phyloP scores from a whole-genome alignment of 306 rosid genomes.

The Senna tora region DNA sequence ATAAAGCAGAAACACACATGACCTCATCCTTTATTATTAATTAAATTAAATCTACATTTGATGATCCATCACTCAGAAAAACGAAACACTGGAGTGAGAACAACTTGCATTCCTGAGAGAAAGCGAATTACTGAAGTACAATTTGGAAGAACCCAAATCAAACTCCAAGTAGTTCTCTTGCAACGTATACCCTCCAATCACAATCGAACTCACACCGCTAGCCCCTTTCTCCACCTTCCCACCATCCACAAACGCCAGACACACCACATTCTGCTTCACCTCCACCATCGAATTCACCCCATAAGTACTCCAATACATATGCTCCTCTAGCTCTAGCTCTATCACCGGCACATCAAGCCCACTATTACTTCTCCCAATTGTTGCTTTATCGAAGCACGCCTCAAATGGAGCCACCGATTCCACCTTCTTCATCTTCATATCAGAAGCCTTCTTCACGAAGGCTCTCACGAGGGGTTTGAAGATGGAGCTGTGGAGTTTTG shows the following conservation, averaged over 20 bases:
- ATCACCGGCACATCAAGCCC: conserved; percentile 33
- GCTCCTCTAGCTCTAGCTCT: conserved; percentile 32
- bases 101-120: conserved; percentile 32
- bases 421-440: conserved; percentile 37
- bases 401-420: conserved; percentile 32
- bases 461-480: conserved; percentile 32
- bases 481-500: conserved; percentile 30
- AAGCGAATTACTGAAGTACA: conserved; percentile 36
- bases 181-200: conserved; percentile 36
- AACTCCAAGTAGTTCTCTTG: conserved; percentile 40
- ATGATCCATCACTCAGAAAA: too few relatives aligned
- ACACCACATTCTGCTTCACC: conserved; percentile 22
- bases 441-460: conserved; percentile 40
- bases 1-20: too few relatives aligned
- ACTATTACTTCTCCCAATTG: background rate
- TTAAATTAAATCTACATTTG: too few relatives aligned
- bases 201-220: background rate
- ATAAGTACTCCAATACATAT: conserved; percentile 28
- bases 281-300: conserved; percentile 47
- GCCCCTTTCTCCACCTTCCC: conserved; percentile 2
- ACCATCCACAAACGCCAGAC: conserved; percentile 48
- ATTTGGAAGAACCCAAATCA: conserved; percentile 38
- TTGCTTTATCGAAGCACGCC: conserved; percentile 39
- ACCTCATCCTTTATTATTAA: too few relatives aligned
- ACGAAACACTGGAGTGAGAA: background rate